A percentile compares a stretch with the other conserved stretches of the same genome.
phyloP scores from a whole-genome alignment of 2,329 filamentous ascomycete genomes.

The Gaeumannomyces tritici region DNA sequence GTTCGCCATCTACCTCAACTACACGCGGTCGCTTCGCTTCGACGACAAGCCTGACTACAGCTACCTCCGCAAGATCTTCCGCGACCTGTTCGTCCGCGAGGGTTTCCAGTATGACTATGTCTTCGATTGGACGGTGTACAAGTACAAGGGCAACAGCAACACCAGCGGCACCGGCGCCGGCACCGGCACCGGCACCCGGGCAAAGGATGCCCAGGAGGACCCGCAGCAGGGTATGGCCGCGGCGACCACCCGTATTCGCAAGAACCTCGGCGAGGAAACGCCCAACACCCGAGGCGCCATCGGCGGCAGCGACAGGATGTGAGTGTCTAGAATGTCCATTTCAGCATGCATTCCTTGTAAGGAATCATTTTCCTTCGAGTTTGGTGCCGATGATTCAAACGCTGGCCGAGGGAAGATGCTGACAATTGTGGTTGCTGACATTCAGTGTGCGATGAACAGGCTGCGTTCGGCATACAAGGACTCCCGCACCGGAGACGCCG shows the following conservation, averaged over 20 bases:
- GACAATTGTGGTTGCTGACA: conserved; percentile 62
- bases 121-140: conserved; percentile 99
- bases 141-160: conserved; percentile 99
- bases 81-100: conserved; percentile 95
- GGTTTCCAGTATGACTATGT: conserved; percentile 99
- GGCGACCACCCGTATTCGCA: conserved; percentile 23
- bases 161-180: too few relatives aligned
- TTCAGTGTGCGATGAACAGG: conserved; percentile 74
- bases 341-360: conserved; percentile 69
- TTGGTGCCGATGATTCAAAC: conserved; percentile 62
- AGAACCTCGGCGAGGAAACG: conserved; percentile 65
- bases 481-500: not conserved
- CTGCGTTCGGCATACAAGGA: conserved; percentile 66
- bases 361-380: conserved; percentile 78
- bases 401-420: conserved; percentile 67
- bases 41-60: conserved; percentile 99
- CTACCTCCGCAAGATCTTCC: conserved; percentile 99
- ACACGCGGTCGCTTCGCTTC: conserved; percentile 95
- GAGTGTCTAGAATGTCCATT: conserved; percentile 61
- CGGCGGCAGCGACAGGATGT: conserved; percentile 87
- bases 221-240: conserved; percentile 50
- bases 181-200: too few relatives aligned
- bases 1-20: conserved; percentile 99
- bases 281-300: conserved; percentile 66
- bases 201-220: conserved; percentile 62